Conservation (phyloP, 2,329 filamentous ascomycete species). For the Botrytis elliptica region DNA sequence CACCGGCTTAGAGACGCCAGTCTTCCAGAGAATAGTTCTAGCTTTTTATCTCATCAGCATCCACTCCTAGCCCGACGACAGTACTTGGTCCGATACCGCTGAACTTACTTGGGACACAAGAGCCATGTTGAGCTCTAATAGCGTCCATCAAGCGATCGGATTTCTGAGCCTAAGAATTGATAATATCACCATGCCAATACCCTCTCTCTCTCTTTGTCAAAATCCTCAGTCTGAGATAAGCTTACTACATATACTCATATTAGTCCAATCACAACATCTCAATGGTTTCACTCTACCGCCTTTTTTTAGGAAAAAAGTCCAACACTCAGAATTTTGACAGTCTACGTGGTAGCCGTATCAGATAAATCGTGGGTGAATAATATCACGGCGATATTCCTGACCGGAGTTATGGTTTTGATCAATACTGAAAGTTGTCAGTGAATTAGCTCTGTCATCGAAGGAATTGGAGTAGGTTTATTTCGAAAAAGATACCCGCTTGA, state of each 20-base stretch:
- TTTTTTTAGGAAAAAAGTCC: too few species aligned
- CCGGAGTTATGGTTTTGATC: background rate
- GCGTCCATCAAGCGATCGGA: background rate
- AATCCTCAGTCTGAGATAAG: too few species aligned
- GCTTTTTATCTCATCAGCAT: background rate
- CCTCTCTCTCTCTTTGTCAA: background rate
- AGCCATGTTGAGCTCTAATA: background rate
- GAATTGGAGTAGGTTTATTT: accelerated
- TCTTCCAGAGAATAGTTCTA: background rate
- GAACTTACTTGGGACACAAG: background rate
- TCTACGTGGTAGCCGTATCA: too few species aligned
- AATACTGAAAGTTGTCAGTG: background rate
- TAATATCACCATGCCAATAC: background rate
- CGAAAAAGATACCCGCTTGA: background rate
- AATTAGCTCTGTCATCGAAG: too few species aligned
- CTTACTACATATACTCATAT: background rate
- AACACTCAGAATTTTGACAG: background rate
- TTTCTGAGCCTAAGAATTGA: too few species aligned
- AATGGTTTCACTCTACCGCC: background rate
- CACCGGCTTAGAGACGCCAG: background rate
- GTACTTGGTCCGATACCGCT: background rate
- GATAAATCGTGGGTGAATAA: background rate
- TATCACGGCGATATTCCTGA: too few species aligned
- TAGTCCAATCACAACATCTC: background rate
- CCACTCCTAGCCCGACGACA: background rate